A percentile compares a stretch with the other conserved stretches of the same genome.
phyloP scores from a whole-genome alignment of 805 yeast species.

The Priceomyces castillae region DNA sequence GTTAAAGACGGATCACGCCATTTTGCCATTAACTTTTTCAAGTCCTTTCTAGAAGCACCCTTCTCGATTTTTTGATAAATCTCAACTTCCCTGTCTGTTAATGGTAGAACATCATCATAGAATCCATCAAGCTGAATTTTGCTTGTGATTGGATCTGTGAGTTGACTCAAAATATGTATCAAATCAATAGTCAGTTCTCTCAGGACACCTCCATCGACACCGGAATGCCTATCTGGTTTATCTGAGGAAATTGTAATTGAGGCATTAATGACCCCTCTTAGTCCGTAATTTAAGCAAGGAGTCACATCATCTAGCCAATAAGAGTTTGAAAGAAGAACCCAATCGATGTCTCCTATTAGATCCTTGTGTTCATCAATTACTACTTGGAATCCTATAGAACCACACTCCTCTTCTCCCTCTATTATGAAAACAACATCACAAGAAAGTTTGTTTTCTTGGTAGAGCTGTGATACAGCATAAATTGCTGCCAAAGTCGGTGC shows the following conservation, averaged over 20 bases:
- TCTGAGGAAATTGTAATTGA: slow-evolving; percentile 69
- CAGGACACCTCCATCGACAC: slow-evolving; percentile 91
- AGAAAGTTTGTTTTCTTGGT: slow-evolving; percentile 47
- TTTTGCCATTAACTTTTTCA: slow-evolving; percentile 60
- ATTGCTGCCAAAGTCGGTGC: slow-evolving; percentile 90
- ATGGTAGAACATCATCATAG: slow-evolving; percentile 60
- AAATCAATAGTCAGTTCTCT: slow-evolving; percentile 89
- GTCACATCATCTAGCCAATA: slow-evolving; percentile 88
- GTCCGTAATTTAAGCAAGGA: slow-evolving; percentile 92
- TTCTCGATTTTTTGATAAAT: slow-evolving; percentile 61
- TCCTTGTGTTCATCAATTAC: slow-evolving; percentile 52
- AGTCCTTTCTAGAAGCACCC: slow-evolving; percentile 24
- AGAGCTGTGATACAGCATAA: slow-evolving; percentile 77
- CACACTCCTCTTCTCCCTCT: slow-evolving; percentile 96
- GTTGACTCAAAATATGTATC: slow-evolving; percentile 63
- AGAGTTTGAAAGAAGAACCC: slow-evolving; percentile 86
- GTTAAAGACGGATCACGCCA: slow-evolving; percentile 93
- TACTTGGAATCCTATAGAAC: slow-evolving; percentile 79
- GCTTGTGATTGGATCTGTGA: slow-evolving; percentile 47
- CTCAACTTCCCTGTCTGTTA: slow-evolving; percentile 55
- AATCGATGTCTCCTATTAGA: slow-evolving; percentile 65
- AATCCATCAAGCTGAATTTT: slow-evolving; percentile 65
- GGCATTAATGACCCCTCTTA: slow-evolving; percentile 86
- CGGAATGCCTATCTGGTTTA: slow-evolving; percentile 89
- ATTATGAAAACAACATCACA: slow-evolving; percentile 79